Evolutionary conservation across 2,329 filamentous ascomycete genomes (phyloP).

Genomic region (Mariannaea elegans): DNA sequence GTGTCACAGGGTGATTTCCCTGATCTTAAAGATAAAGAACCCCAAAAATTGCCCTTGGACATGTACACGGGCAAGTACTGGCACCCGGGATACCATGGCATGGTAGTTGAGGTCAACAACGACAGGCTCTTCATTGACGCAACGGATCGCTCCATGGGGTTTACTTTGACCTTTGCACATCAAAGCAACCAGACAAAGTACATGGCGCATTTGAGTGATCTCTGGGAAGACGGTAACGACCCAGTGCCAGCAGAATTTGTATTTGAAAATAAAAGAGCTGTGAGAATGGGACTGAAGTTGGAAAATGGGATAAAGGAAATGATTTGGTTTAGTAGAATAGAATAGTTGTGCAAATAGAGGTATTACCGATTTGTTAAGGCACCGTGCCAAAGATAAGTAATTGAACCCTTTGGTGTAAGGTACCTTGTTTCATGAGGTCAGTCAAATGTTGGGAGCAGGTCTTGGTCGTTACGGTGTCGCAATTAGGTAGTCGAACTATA

Average conservation of each 20-base stretch:
- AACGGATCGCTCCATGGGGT: slow-evolving; percentile 40
- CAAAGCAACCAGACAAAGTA: slow-evolving; percentile 28
- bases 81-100: slow-evolving; percentile 38
- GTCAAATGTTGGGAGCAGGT: too few relatives aligned
- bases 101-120: slow-evolving; percentile 32
- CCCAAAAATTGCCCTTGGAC: slow-evolving; percentile 15
- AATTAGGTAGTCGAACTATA: too few relatives aligned
- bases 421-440: too few relatives aligned
- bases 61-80: slow-evolving; percentile 36
- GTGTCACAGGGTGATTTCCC: too few relatives aligned
- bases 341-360: too few relatives aligned
- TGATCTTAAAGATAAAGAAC: background rate
- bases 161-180: slow-evolving; percentile 35
- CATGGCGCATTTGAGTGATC: slow-evolving; percentile 27
- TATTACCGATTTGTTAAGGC: too few relatives aligned
- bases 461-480: too few relatives aligned
- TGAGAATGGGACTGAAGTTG: slow-evolving; percentile 30
- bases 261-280: slow-evolving; percentile 19
- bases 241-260: slow-evolving; percentile 28
- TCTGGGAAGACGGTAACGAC: slow-evolving; percentile 25
- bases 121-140: slow-evolving; percentile 37
- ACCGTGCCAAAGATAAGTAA: too few relatives aligned
- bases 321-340: slow-evolving; percentile 34
- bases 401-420: too few relatives aligned
- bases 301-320: slow-evolving; percentile 25